Base-by-base conservation (phyloP, 768 basidiomycete genomes). In the Suillus clintonianus region DNA sequence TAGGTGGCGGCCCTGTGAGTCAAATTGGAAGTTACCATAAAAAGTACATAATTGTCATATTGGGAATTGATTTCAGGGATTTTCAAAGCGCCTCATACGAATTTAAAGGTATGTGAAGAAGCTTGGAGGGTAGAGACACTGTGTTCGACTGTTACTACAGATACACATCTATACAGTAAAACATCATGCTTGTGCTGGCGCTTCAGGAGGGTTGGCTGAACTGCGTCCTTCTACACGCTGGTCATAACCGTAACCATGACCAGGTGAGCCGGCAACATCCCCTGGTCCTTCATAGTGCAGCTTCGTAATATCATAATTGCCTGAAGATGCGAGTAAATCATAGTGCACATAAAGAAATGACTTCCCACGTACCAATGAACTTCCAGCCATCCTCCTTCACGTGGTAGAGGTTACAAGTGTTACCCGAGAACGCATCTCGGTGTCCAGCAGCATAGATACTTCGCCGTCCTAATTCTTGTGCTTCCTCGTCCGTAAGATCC, bases 361-460 rank as follows among this genome's bases (percentile, higher is more conserved):
- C 36, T 39, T 36, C 27, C 36, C 47, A 80, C 87, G 45, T 71
- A 95, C 95, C 93, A 71, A 98, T 91, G 81, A 98, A 99, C 67
- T 89, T 83, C 97, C 97, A 99, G 6, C 97, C 97, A 63, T 92
- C 85, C 76, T 97, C 89, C 74, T 94, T 90, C 71, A 99, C 93
- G 65, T 97, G 95, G 75, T 94, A 99, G 43, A 99, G 82, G 78
- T 99, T 99, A 80, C 92, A 90, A 6, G 93, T 90, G 80, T 99
- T 99, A 58, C 95, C 95, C 7, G 95, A 97, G 81, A 90, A 97
- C 7, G 95, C 95, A 76, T 97, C 95, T 66, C 97, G 90, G 77
- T 99, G 97, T 65, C 94, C 94, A 59, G 97, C 97, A 48, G 97
- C 97, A 69, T 96, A 94, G 74, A 99, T 98, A 67, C 94, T 95